Evolutionary conservation across 2,329 filamentous ascomycete genomes (phyloP), one percentile per base, ranked within the genome.

Genomic region (Penicillium psychrosexuale): DNA sequence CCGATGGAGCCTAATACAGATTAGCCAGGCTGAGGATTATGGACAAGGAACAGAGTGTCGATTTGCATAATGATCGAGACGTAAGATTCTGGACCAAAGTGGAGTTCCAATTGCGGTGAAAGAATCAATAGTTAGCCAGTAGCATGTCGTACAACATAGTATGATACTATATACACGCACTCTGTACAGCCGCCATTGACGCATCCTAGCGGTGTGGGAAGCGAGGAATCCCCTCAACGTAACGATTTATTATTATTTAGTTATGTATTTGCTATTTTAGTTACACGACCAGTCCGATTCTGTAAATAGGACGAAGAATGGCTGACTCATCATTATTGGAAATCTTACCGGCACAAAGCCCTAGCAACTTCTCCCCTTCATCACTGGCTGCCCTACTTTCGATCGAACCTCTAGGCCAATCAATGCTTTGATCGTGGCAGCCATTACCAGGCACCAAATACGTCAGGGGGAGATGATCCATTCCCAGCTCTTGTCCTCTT

Each of bases 271-370:
- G 4, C 3, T 33, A 33, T 40, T 48, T 38, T 48, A 22, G 15
- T 48, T 40, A 40, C 31, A 27, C n/a, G 46, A 50, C 48, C 39
- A 51, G 48, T 51, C 48, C 30, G 2, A 51, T 45, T 44, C 30
- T 27, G 30, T 22, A 44, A 51, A 51, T 36, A 38, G 33, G 15
- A 28, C 27, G 24, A 57, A 51, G 58, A 65, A 65, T 62, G 58
- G 62, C 61, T 65, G 61, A 64, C 61, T 64, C 62, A 65, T 58
- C 59, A 58, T 61, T 59, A 59, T 59, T 61, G 54, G 48, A 36
- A 51, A 45, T 37, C 34, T 37, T 51, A 51, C 48, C 27, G 27
- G 5, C 12, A 33, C n/a, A 24, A 9, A 22, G 5, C 28, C 36
- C 38, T 31, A 30, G 19, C 31, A 7, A 11, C 3, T 48, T 38